Evolutionary conservation across 139 green algal species (phyloP), one percentile per base, ranked within the genome.

Genomic region (Choricystis sp.): DNA sequence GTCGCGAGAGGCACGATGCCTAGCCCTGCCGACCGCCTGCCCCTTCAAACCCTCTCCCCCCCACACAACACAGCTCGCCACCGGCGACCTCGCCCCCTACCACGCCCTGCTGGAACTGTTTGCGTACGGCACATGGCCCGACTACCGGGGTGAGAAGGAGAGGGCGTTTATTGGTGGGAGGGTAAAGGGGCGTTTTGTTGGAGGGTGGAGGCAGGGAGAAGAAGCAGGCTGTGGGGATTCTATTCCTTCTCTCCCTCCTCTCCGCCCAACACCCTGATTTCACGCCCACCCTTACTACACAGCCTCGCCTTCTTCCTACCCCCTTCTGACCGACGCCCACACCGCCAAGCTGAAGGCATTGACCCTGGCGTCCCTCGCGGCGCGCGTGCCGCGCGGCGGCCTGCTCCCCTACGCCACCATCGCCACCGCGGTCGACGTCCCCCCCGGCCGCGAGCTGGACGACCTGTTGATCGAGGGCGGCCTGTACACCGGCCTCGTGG

Each of bases 401-500:
- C 67, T 62, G 2, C 49, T 95, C 1, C 60, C 83, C 22, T 95
- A 94, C 69, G 57, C 63, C 1, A 25, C 72, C 30, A 72, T 95
- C 16, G 77, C 81, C 75, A 16, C 64, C 14, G 30, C 76, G 28
- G 69, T 95, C 19, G 75, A 84, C 23, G 73, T 97, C 25, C 31
- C 31, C 31, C 82, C 64, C 25, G 74, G 94, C 62, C 71, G 86
- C 2, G 74, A 90, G 66, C 80, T 97, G 58, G 90, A 97, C 75
- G 84, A 95, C 66, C 74, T 95, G 63, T 72, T 97, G 30, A 95
- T 96, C 64, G 84, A 78, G 22, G 73, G 95, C 58, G 95, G 90
- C 79, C 89, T 97, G 66, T 94, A 94, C 71, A 58, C 67, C 22
- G 84, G 76, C 9, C 58, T 86, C 56, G 26, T 88, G 2, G 64